Evolutionary conservation across 116 monocot species (phyloP).

Genomic region (Zostera marina): DNA sequence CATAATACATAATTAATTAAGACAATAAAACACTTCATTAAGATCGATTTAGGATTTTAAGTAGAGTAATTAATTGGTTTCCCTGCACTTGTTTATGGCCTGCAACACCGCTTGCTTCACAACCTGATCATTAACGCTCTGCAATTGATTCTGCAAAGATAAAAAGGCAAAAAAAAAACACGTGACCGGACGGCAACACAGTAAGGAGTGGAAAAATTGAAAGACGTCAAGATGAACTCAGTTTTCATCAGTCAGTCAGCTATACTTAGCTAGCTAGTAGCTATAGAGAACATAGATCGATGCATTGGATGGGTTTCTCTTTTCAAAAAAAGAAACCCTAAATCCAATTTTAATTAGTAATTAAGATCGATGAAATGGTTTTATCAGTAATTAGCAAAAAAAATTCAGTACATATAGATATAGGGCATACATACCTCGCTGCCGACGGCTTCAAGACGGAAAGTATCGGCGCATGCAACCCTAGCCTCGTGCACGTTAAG

Average conservation of each 20-base stretch:
- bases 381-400: too few species aligned
- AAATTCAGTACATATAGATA: too few species aligned
- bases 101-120: slow-evolving; percentile 74
- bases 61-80: slow-evolving; percentile 1
- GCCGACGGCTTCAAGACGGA: slow-evolving; percentile 67
- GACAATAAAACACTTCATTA: too few species aligned
- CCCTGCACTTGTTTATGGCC: slow-evolving; percentile 51
- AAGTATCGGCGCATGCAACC: slow-evolving; percentile 65
- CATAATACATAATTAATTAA: too few species aligned
- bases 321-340: too few species aligned
- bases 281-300: background rate
- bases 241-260: too few species aligned
- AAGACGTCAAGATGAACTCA: background rate
- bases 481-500: slow-evolving; percentile 72
- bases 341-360: too few species aligned
- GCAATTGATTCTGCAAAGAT: slow-evolving; percentile 14
- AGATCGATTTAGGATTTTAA: too few species aligned
- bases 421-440: slow-evolving; percentile 41
- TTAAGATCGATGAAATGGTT: background rate
- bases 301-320: too few species aligned
- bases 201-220: background rate
- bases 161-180: too few species aligned
- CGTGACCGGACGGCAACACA: background rate
- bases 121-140: slow-evolving; percentile 40
- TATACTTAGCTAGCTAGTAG: background rate